Evolutionary conservation across 2,329 filamentous ascomycete genomes (phyloP), one percentile per base, ranked within the genome.

Genomic region (Setomelanomma holmii): DNA sequence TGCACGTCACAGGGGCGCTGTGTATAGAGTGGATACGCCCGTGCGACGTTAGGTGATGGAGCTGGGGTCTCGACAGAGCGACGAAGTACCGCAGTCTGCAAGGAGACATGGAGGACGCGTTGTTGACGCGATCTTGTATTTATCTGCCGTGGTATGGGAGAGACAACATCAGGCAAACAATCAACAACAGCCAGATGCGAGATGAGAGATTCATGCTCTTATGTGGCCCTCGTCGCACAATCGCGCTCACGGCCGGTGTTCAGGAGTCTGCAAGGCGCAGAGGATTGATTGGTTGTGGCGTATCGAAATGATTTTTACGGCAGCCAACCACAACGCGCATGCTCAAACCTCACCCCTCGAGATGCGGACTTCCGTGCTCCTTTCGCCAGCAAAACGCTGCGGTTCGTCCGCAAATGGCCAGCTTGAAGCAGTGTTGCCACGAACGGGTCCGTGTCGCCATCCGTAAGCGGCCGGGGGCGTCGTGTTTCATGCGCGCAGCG

Each of bases 21-120:
- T 61, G 59, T 58, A 54, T 51, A 52, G 51, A 64, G 56, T 69
- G 57, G 66, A 70, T 52, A 71, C 68, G 62, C 63, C 66, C 55
- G 62, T 72, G 70, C 64, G 68, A 73, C 69, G 53, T 56, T 53
- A 51, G 58, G 51, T 58, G 54, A 53, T 53, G 55, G 53, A 54
- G 51, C 53, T 46, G 49, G 40, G 53, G 55, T 53, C 48, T 54
- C 45, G 38, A 60, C 40, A 35, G 45, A 46, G 41, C 22, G 34
- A 30, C 36, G 38, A 47, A 23, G 39, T 43, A 49, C 46, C 17
- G 42, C 48, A 57, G 39, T 45, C 49, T 51, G 53, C 38, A 52
- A 51, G 47, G 41, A 56, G 24, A 45, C 33, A 16, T 41, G 46
- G 47, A 55, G 34, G 53, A 62, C 55, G 66, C 62, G 62, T 61